Conservation (phyloP, 2,329 filamentous ascomycete species). For the Fusarium sp. region DNA sequence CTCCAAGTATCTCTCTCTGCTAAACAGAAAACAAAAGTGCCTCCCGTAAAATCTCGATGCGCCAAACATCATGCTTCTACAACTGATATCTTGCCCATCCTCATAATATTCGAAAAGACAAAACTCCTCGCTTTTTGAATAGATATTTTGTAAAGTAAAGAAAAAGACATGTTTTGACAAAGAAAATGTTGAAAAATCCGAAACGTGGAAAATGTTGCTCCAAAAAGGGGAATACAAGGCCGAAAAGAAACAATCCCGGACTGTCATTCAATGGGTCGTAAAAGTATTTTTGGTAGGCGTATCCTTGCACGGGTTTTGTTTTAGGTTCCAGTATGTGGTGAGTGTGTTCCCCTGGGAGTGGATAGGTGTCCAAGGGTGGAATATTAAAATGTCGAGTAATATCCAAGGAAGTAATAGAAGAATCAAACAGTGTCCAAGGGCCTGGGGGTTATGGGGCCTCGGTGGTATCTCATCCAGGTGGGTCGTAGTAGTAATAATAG, state of each 20-base stretch:
- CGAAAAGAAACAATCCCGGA: conserved; percentile 44
- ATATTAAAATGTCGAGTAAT: conserved; percentile 45
- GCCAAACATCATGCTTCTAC: conserved; percentile 51
- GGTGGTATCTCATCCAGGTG: conserved; percentile 41
- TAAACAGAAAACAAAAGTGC: conserved; percentile 30
- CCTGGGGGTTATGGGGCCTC: conserved; percentile 28
- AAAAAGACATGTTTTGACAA: conserved; percentile 27
- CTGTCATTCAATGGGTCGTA: conserved; percentile 48
- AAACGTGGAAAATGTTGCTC: conserved; percentile 28
- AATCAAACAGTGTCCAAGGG: conserved; percentile 39
- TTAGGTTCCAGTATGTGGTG: conserved; percentile 25
- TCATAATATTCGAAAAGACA: conserved; percentile 49
- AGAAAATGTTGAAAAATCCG: conserved; percentile 28
- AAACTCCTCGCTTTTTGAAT: conserved; percentile 51
- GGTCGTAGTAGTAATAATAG: conserved; percentile 21
- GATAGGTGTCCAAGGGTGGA: conserved; percentile 30
- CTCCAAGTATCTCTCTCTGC: conserved; percentile 35
- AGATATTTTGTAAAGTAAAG: conserved; percentile 24
- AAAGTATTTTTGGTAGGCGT: conserved; percentile 42
- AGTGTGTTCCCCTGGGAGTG: conserved; percentile 11
- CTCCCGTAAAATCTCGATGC: conserved; percentile 44
- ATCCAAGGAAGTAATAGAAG: conserved; percentile 36
- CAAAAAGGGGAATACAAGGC: conserved; percentile 39
- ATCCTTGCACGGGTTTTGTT: conserved; percentile 44
- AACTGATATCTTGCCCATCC: conserved; percentile 46